phyloP scores from a whole-genome alignment of 805 yeast species.

The Saccharomycodes ludwigii region DNA sequence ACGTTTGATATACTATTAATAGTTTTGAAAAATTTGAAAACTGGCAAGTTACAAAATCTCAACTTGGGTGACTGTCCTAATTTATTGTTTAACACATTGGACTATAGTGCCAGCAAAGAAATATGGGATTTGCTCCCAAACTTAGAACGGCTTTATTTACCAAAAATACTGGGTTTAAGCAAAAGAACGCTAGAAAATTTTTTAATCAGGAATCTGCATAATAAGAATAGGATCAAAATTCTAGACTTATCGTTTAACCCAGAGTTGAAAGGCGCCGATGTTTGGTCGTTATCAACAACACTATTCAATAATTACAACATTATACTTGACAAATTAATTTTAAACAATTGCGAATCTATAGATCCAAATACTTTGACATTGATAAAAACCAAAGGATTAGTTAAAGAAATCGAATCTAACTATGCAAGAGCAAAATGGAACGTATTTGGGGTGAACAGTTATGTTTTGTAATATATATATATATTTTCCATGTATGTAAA shows the following conservation, averaged over 20 bases:
- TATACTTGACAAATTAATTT: constrained; percentile 12
- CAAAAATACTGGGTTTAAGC: constrained; percentile 16
- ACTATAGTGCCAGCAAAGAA: constrained; percentile 8
- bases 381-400: constrained; percentile 13
- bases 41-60: constrained; percentile 3
- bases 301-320: constrained; percentile 9
- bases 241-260: constrained; percentile 21
- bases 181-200: constrained; percentile 10
- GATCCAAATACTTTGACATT: constrained; percentile 18
- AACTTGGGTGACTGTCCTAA: constrained; percentile 21
- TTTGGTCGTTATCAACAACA: constrained; percentile 16
- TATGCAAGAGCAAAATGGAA: constrained; percentile 21
- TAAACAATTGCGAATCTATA: constrained; percentile 19
- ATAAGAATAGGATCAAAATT: constrained; percentile 9
- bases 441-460: constrained; percentile 16
- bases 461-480: neutral
- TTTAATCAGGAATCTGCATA: constrained; percentile 8
- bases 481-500: neutral
- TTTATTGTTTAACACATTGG: constrained; percentile 4
- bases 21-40: constrained; percentile 12
- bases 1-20: constrained; percentile 7
- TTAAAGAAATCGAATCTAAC: constrained; percentile 14
- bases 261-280: constrained; percentile 19
- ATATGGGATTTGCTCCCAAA: no score
- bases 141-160: constrained; percentile 14